Conservation (phyloP, 1,284 basidiomycete species). For the Neolentinus lepideus region DNA sequence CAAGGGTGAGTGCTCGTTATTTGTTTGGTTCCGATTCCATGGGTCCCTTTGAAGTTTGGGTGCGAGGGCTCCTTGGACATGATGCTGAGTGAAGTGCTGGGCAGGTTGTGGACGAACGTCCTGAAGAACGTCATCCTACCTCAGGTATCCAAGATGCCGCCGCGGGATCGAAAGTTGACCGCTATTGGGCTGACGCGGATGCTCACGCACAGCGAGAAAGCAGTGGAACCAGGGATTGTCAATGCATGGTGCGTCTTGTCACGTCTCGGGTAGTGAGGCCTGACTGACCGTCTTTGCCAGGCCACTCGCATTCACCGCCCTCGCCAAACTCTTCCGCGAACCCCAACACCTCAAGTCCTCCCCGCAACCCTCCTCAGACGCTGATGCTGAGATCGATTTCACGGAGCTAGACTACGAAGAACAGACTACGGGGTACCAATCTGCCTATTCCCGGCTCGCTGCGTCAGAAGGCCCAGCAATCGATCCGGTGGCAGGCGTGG, state of each 20-base stretch:
- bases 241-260: slow-evolving; percentile 55
- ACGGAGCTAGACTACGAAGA: slow-evolving; percentile 87
- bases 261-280: too few species aligned
- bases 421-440: slow-evolving; percentile 86
- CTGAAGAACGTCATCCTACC: slow-evolving; percentile 76
- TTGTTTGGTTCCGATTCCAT: too few species aligned
- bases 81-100: background rate
- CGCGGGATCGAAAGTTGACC: slow-evolving; percentile 79
- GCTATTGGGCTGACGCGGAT: slow-evolving; percentile 80
- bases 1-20: slow-evolving; percentile 50
- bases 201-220: slow-evolving; percentile 65
- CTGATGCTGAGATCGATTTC: slow-evolving; percentile 39
- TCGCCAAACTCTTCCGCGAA: slow-evolving; percentile 75
- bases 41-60: too few species aligned
- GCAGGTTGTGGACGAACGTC: slow-evolving; percentile 82
- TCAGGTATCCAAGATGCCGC: slow-evolving; percentile 74
- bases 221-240: slow-evolving; percentile 59
- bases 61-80: too few species aligned
- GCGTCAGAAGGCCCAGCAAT: slow-evolving; percentile 55
- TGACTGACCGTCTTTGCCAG: slow-evolving; percentile 29
- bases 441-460: slow-evolving; percentile 85
- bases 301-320: slow-evolving; percentile 61
- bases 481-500: slow-evolving; percentile 57
- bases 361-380: slow-evolving; percentile 38
- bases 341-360: slow-evolving; percentile 64